Evolutionary conservation across 495 filamentous ascomycete genomes (phyloP).

Genomic region (Trichoderma gamsii): DNA sequence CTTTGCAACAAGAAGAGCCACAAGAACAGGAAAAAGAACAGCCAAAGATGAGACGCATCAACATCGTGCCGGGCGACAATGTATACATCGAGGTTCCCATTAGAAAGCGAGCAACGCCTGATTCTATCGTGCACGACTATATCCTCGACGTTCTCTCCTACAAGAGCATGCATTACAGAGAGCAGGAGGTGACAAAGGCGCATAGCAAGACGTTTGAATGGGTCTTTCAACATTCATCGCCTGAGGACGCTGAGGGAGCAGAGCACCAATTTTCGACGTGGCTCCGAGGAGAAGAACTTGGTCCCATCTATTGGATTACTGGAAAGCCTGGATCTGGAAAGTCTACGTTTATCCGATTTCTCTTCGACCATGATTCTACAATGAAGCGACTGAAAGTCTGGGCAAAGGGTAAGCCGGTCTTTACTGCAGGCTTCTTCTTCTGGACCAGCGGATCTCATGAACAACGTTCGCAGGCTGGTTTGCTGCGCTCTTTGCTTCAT

Average conservation of each 20-base stretch:
- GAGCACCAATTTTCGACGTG: slow-evolving; percentile 21
- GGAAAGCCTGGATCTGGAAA: slow-evolving; percentile 32
- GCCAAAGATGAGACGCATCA: neutral
- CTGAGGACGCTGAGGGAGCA: neutral
- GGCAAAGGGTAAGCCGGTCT: slow-evolving; percentile 18
- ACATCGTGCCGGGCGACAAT: neutral
- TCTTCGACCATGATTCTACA: slow-evolving; percentile 20
- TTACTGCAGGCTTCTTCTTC: slow-evolving; percentile 26
- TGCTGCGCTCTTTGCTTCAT: slow-evolving; percentile 27
- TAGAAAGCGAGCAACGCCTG: neutral
- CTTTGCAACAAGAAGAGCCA: neutral
- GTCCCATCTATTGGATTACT: slow-evolving; percentile 28
- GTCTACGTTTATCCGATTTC: slow-evolving; percentile 29
- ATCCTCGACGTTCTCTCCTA: slow-evolving; percentile 24
- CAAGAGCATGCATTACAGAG: slow-evolving; percentile 24
- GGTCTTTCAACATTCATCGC: slow-evolving; percentile 18
- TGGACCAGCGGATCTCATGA: slow-evolving; percentile 25
- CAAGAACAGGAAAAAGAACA: neutral
- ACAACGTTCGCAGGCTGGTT: slow-evolving; percentile 27
- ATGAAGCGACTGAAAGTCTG: slow-evolving; percentile 21
- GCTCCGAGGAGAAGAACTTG: slow-evolving; percentile 17
- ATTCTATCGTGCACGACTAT: slow-evolving; percentile 17
- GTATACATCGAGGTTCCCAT: neutral
- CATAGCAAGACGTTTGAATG: slow-evolving; percentile 27
- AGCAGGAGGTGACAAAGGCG: slow-evolving; percentile 23